Conservation (phyloP, 176 grass and related monocot species). For the Ensete glaucum region DNA sequence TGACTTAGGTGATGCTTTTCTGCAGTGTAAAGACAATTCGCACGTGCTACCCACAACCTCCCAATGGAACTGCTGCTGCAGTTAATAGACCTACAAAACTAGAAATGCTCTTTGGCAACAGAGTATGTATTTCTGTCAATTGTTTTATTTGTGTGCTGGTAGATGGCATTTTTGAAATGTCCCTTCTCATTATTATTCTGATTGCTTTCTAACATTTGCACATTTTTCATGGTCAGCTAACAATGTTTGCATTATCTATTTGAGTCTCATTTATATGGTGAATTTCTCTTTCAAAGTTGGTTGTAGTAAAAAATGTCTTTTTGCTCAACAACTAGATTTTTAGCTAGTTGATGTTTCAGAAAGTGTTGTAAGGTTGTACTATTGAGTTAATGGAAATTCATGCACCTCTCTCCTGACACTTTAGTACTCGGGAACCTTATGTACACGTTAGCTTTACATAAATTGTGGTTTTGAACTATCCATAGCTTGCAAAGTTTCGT, state of each 20-base stretch:
- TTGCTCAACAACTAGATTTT: too few relatives aligned
- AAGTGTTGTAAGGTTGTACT: background rate
- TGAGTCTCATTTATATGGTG: too few relatives aligned
- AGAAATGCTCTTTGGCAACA: conserved; percentile 99
- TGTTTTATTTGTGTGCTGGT: conserved; percentile 10
- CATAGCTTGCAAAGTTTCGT: background rate
- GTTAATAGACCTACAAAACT: conserved; percentile 87
- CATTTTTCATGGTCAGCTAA: background rate
- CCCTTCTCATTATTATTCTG: background rate
- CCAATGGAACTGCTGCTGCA: conserved; percentile 69
- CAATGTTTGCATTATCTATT: too few relatives aligned
- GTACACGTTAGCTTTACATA: background rate
- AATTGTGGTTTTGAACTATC: background rate
- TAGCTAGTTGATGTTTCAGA: background rate
- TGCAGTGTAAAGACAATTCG: conserved; percentile 93
- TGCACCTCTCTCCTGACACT: too few relatives aligned
- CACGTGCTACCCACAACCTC: conserved; percentile 87
- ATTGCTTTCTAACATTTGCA: background rate
- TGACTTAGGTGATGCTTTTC: conserved; percentile 15
- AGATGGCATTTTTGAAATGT: background rate
- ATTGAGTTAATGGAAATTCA: background rate
- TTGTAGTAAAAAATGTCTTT: too few relatives aligned
- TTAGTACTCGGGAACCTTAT: background rate
- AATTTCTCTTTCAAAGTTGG: too few relatives aligned
- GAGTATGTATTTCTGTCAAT: conserved; percentile 34